phyloP scores from a whole-genome alignment of 805 yeast species.

The Scheffersomyces amazonensis region DNA sequence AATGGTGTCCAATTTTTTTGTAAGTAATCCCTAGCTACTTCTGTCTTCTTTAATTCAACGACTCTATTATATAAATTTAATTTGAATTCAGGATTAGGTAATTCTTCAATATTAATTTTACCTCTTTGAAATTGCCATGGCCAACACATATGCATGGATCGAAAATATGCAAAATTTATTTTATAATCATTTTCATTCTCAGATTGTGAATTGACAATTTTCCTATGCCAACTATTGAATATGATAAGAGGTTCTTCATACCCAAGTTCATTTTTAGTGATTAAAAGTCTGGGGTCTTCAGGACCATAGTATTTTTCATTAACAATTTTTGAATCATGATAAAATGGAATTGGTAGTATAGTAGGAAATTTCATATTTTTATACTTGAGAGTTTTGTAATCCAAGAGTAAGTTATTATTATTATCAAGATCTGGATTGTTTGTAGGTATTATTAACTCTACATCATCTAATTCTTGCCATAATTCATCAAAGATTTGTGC shows the following conservation, averaged over 20 bases:
- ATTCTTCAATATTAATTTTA: constrained; percentile 20
- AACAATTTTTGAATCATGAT: constrained; percentile 7
- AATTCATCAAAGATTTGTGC: constrained; percentile 19
- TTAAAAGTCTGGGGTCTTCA: constrained; percentile 21
- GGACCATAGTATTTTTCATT: constrained; percentile 17
- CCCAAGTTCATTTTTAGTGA: constrained; percentile 16
- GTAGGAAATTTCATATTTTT: constrained; percentile 19
- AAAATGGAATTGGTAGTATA: constrained; percentile 27
- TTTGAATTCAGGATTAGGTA: constrained; percentile 8
- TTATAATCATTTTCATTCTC: neutral
- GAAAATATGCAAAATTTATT: constrained; percentile 7
- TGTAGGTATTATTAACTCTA: constrained; percentile 21
- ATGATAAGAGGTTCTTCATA: constrained; percentile 22
- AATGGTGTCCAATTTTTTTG: constrained; percentile 42
- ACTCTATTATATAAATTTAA: constrained; percentile 14
- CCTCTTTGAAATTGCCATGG: constrained; percentile 33
- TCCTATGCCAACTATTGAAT: constrained; percentile 16
- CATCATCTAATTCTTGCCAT: constrained; percentile 20
- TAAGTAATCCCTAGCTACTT: neutral
- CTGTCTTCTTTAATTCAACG: constrained; percentile 16
- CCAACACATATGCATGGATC: constrained; percentile 29
- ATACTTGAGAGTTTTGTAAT: constrained; percentile 1
- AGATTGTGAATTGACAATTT: neutral
- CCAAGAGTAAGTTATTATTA: no score
- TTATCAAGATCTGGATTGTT: constrained; percentile 5